Percentiles rank a stretch among this genome's conserved stretches.
phyloP scores from a whole-genome alignment of 2,329 filamentous ascomycete genomes.

The Ophiostoma sp. region DNA sequence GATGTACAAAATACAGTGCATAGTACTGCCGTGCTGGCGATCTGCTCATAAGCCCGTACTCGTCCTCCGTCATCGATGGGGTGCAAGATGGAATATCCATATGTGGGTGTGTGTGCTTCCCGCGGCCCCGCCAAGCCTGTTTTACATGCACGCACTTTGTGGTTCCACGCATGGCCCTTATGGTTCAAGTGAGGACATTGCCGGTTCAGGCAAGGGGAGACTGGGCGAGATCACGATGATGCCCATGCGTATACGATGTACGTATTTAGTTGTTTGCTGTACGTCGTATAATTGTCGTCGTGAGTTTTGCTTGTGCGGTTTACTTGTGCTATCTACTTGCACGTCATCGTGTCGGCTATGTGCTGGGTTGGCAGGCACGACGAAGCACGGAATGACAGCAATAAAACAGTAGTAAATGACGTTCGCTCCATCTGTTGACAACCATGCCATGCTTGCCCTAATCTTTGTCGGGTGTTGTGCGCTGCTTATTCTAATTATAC shows the following conservation, averaged over 20 bases:
- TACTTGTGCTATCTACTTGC: not conserved
- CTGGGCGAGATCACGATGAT: conserved; percentile 6
- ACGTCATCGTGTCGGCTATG: not conserved
- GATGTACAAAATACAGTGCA: not conserved
- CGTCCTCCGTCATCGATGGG: conserved; percentile 1
- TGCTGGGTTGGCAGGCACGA: not conserved
- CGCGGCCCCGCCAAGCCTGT: conserved; percentile 9
- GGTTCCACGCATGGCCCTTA: not conserved
- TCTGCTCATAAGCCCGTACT: not conserved
- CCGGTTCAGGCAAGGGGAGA: not conserved
- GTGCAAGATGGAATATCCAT: not conserved
- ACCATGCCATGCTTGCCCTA: not conserved
- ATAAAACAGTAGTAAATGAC: not conserved
- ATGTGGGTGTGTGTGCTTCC: not conserved
- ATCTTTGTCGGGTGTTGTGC: not conserved
- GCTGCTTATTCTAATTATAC: not conserved
- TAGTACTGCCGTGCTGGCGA: not conserved
- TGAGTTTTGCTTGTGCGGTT: not conserved
- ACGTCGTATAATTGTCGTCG: not conserved
- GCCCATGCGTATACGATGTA: not conserved
- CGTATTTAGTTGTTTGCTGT: not conserved
- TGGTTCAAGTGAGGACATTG: not conserved
- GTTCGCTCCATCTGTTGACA: not conserved
- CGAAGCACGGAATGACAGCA: not conserved
- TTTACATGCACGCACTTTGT: conserved; percentile 6